Evolutionary conservation across 169 alveolate genomes (phyloP), one percentile per base, ranked within the genome.

Genomic region (Eimeria brunetti): DNA sequence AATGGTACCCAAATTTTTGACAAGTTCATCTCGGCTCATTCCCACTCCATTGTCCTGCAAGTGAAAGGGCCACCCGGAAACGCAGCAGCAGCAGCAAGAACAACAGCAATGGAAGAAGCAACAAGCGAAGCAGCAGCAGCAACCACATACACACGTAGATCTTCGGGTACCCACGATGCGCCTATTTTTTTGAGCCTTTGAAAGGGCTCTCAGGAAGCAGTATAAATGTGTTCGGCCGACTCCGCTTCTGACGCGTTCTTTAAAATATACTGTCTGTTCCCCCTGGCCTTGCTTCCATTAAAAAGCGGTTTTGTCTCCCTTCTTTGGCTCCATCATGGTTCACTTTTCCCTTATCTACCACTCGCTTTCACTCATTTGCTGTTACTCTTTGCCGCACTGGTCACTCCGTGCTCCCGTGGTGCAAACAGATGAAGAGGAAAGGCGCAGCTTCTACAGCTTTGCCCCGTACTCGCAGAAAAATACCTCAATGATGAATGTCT

Each of bases 11-110:
- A 99, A 98, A 98, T 99, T 98, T 95, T 98, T 98, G 95, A 99
- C 98, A 89, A 99, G 97, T 96, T 99, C 99, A 94, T 98, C 99
- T 97, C 98, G 99, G 94, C 99, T 99, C 99, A 99, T 99, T 95
- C 99, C 99, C 95, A 99, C 98, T 95, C 99, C 99, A 64, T 99
- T 98, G 96, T 99, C 99, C 97, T 98, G 98, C 76, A 30, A 60
- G 27, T 4, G 38, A 46, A 33, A 76, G 46, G 46, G 46, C 46
- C 1, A 41, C 46, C 46, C 1, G 46, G 46, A 67, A 4, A 44
- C 24, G 22, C 14, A 53, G 62, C 62, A 53, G 24, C 62, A 53
- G 62, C 62, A 53, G 11, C 33, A 16, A 18, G 4, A 60, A 22
- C 30, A 5, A 27, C 69, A 60, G 44, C 76, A 67, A 41, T 1